phyloP scores from a whole-genome alignment of 495 filamentous ascomycete species.

The Pseudotulostoma volvatum region DNA sequence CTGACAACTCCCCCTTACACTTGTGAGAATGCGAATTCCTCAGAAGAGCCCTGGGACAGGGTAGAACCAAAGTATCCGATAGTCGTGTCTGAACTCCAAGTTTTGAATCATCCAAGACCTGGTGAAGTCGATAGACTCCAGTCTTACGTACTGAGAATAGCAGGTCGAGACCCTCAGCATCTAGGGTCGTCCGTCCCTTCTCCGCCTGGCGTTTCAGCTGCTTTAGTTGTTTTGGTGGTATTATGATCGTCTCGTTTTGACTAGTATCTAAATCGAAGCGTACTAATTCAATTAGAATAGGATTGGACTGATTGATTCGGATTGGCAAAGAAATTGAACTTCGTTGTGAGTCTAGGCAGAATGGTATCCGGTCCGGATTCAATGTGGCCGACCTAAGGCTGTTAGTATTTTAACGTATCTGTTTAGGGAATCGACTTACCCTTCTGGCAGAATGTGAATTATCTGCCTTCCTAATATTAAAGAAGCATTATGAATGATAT shows the following conservation, averaged over 20 bases:
- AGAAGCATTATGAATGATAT: conserved; percentile 75
- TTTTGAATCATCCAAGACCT: conserved; percentile 81
- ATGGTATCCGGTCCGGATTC: conserved; percentile 59
- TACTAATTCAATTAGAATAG: conserved; percentile 67
- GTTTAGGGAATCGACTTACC: conserved; percentile 35
- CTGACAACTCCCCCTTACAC: conserved; percentile 74
- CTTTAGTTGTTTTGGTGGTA: conserved; percentile 54
- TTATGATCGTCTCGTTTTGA: conserved; percentile 56
- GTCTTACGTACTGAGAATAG: conserved; percentile 58
- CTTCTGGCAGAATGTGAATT: conserved; percentile 92
- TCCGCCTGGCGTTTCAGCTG: conserved; percentile 45
- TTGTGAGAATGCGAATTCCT: conserved; percentile 44
- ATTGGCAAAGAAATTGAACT: conserved; percentile 58
- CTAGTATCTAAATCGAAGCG: conserved; percentile 71
- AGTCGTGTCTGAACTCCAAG: conserved; percentile 66
- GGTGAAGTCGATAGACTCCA: conserved; percentile 68
- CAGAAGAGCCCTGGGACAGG: conserved; percentile 64
- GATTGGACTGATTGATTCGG: conserved; percentile 79
- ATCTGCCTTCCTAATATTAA: conserved; percentile 90
- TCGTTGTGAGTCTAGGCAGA: conserved; percentile 55
- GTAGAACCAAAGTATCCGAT: conserved; percentile 64
- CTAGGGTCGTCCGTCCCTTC: conserved; percentile 29
- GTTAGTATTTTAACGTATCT: conserved; percentile 11
- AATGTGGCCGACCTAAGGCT: conserved; percentile 58
- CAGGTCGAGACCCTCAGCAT: conserved; percentile 31